Evolutionary conservation across 768 basidiomycete genomes (phyloP).

Genomic region (Lentinula detonsa): DNA sequence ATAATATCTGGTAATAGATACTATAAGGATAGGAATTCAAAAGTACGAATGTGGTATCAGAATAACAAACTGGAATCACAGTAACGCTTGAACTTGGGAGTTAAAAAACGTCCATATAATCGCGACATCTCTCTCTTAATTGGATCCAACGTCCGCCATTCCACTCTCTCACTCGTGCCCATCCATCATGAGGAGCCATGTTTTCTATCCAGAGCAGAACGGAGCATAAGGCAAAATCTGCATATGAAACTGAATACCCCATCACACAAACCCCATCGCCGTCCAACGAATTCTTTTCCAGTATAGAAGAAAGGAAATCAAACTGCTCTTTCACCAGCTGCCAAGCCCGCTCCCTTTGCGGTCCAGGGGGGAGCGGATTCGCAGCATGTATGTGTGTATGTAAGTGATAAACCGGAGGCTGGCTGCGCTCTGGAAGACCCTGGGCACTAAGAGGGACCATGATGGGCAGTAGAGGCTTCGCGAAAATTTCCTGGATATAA

Average conservation of each 20-base stretch:
- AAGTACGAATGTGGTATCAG: too few species aligned
- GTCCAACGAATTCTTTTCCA: slow-evolving; percentile 40
- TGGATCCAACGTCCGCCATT: slow-evolving; percentile 43
- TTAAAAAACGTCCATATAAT: slow-evolving; percentile 47
- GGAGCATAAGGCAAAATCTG: slow-evolving; percentile 47
- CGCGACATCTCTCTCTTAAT: slow-evolving; percentile 35
- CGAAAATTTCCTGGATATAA: slow-evolving; percentile 60
- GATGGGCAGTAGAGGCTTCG: slow-evolving; percentile 63
- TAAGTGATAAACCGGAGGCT: slow-evolving; percentile 35
- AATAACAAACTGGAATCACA: too few species aligned
- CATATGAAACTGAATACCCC: slow-evolving; percentile 44
- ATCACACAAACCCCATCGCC: slow-evolving; percentile 40
- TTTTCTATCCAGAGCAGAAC: slow-evolving; percentile 44
- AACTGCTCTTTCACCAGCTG: slow-evolving; percentile 38
- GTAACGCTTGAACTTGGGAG: neutral
- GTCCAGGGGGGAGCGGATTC: slow-evolving; percentile 12
- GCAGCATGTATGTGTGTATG: slow-evolving; percentile 1
- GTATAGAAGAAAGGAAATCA: slow-evolving; percentile 33
- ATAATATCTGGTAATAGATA: too few species aligned
- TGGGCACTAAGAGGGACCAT: slow-evolving; percentile 66
- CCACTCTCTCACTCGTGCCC: slow-evolving; percentile 42
- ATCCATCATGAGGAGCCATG: slow-evolving; percentile 45
- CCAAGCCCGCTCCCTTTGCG: slow-evolving; percentile 41
- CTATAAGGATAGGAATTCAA: too few species aligned
- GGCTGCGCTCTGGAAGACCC: slow-evolving; percentile 49